Percentiles rank a stretch among this genome's conserved stretches.
Conservation (phyloP, 2,329 filamentous ascomycete species). For the Aspergillus sp. region DNA sequence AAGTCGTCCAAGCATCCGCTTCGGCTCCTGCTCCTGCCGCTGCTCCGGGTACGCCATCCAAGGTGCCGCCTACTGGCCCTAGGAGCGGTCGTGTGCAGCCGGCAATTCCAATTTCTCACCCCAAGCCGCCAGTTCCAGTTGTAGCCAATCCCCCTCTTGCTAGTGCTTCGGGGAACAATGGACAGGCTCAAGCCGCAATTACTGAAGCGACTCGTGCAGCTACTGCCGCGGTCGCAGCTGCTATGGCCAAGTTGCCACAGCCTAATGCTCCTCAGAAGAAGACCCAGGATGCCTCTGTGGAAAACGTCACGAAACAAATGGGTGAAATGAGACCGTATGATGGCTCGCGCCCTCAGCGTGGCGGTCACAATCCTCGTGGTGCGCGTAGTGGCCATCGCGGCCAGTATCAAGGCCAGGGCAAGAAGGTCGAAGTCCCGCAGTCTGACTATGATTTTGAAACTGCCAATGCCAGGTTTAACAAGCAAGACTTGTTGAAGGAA, state of each 20-base stretch:
- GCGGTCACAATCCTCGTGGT: conserved; percentile 40
- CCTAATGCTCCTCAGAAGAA: conserved; percentile 29
- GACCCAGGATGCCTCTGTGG: conserved; percentile 31
- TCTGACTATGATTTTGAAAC: conserved; percentile 90
- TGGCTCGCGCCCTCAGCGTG: conserved; percentile 31
- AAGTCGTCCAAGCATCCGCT: conserved; percentile 27
- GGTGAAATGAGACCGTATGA: conserved; percentile 42
- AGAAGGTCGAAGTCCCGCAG: conserved; percentile 81
- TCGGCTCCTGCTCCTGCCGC: conserved; percentile 18
- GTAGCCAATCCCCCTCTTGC: conserved; percentile 24
- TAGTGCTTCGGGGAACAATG: conserved; percentile 17
- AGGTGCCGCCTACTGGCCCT: conserved; percentile 25
- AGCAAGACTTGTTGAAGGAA: conserved; percentile 82
- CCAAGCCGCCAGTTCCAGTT: conserved; percentile 28
- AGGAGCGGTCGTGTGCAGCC: conserved; percentile 41
- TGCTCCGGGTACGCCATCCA: conserved; percentile 14
- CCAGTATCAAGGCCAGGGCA: conserved; percentile 40
- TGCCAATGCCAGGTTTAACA: conserved; percentile 84
- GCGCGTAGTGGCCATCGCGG: conserved; percentile 43
- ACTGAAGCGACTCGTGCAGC: conserved; percentile 46
- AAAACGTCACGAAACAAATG: conserved; percentile 42
- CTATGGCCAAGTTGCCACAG: conserved; percentile 47
- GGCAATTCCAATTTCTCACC: conserved; percentile 41
- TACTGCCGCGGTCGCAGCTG: conserved; percentile 47
- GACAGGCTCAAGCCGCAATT: conserved; percentile 32